Evolutionary conservation across 129 eudicot species (phyloP).

Genomic region (Flaveria trinervia): DNA sequence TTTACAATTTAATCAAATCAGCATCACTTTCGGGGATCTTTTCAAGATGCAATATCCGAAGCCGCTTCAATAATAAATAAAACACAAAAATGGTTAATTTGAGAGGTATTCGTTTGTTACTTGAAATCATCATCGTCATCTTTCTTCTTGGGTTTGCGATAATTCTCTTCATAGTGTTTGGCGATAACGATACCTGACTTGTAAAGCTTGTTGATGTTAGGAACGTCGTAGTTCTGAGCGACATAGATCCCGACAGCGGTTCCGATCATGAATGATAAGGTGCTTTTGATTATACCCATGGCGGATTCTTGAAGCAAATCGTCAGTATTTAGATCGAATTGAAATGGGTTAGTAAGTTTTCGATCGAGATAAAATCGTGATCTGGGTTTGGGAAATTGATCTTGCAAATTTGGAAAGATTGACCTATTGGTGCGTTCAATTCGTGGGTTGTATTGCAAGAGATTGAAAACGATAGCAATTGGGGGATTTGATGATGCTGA

Average conservation of each 20-base stretch:
- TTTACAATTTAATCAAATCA: neutral
- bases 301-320: neutral
- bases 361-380: neutral
- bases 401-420: neutral
- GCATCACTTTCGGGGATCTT: neutral
- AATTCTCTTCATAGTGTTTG: constrained; percentile 20
- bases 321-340: neutral
- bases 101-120: neutral
- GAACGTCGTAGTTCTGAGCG: constrained; percentile 25
- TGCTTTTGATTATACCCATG: constrained; percentile 23
- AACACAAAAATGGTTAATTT: neutral
- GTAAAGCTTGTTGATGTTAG: constrained; percentile 18
- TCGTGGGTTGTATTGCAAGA: neutral
- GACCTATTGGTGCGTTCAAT: neutral
- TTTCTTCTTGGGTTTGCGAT: constrained; percentile 17
- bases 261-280: constrained; percentile 14
- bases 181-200: constrained; percentile 1
- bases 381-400: neutral
- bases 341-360: neutral
- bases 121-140: neutral
- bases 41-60: neutral
- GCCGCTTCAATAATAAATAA: neutral
- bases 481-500: no score
- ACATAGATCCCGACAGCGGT: constrained; percentile 52
- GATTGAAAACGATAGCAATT: no score